Evolutionary conservation across 1,139 yeast species (phyloP), one percentile per base, ranked within the genome.

Genomic region (Pichia cactophila): DNA sequence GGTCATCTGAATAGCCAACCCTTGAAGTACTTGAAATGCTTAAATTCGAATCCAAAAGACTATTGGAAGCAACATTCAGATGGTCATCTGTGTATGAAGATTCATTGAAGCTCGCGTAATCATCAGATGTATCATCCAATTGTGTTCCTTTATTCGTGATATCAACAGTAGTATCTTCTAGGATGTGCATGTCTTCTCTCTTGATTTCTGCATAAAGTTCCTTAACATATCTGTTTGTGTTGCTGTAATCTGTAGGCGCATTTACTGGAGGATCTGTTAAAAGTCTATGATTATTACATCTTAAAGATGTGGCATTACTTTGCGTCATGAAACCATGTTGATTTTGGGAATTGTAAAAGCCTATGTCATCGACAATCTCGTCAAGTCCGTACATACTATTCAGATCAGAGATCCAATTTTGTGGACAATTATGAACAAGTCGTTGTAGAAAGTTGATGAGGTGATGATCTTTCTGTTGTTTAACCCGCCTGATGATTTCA

Each of bases 301-400:
- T 26, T 20, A 17, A 16, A 16, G 38, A 5, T 17, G 23, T n/a
- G 12, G 10, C 38, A 26, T 42, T 45, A 2, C 28, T 8, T 47
- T 47, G 52, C 14, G 47, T 42, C 4, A 11, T 4, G 8, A 44
- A 36, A n/a, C 42, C 44, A 14, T 39, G 40, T 11, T 12, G 29
- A 17, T 36, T 43, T 33, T 50, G 50, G 1, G 48, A 46, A 35
- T 17, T 31, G 11, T 29, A 26, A 17, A 42, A 2, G 7, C 46
- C 51, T 4, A 47, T 42, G 17, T 45, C 44, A 35, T 51, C 50
- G 6, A 43, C 23, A 6, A 51, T 16, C 3, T 39, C 43, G 17
- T 43, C 29, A 4, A 53, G 41, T 6, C 56, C 56, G 31, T 54
- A 54, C 20, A 28, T 33, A 17, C 8, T 23, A n/a, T 51, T 35